Percentiles rank a stretch among this genome's conserved stretches.
Evolutionary conservation across 73 alveolate species (phyloP).

Genomic region (Blepharisma stoltei): DNA sequence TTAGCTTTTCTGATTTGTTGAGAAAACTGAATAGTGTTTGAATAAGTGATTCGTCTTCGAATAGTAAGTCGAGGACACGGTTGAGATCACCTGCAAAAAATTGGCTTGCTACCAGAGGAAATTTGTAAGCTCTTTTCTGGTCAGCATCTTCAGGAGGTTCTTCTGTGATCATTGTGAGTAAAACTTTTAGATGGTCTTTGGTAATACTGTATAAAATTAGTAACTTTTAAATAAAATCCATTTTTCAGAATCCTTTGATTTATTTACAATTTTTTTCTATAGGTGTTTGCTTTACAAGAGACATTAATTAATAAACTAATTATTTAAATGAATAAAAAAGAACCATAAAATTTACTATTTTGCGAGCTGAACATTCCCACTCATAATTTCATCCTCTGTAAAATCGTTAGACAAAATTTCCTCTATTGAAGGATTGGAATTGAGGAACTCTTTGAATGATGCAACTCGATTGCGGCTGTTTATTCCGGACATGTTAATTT

Average conservation of each 20-base stretch:
- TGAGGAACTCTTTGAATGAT: not conserved
- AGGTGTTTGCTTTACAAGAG: too few species aligned
- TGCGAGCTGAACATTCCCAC: not conserved
- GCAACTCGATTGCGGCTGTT: not conserved
- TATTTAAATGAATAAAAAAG: too few species aligned
- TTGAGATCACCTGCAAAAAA: constrained; percentile 8
- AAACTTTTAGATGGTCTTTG: not conserved
- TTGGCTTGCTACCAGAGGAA: constrained; percentile 23
- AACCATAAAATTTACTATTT: not conserved
- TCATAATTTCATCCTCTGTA: not conserved
- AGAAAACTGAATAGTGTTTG: not conserved
- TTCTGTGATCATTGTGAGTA: not conserved
- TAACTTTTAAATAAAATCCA: too few species aligned
- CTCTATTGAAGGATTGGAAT: constrained; percentile 7
- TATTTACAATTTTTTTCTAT: too few species aligned
- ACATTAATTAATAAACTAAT: too few species aligned
- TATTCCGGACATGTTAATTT: too few species aligned
- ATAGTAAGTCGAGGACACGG: not conserved
- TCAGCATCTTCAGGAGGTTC: constrained; percentile 9
- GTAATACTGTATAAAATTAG: not conserved
- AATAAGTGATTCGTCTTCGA: constrained; percentile 1
- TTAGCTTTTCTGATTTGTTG: not conserved
- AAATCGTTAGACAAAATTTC: not conserved
- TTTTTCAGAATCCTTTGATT: too few species aligned
- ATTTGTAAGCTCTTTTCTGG: not conserved